Evolutionary conservation across 1,284 basidiomycete genomes (phyloP).

Genomic region (Cutaneotrichosporon sp.): DNA sequence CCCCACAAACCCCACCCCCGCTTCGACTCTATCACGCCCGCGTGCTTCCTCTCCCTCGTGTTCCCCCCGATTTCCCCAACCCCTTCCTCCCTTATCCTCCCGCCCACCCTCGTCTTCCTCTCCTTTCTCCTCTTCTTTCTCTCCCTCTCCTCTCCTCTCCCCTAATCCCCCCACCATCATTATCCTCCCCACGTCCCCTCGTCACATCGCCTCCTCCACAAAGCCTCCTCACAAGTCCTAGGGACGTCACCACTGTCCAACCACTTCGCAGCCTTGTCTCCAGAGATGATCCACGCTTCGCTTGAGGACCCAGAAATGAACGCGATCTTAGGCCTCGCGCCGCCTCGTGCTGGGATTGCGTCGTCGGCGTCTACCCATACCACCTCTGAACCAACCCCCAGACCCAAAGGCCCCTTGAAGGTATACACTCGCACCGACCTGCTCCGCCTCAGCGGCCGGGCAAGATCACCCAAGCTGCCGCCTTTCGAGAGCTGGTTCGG

Average conservation of each 20-base stretch:
- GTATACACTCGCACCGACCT: conserved; percentile 23
- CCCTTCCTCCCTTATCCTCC: too few species aligned
- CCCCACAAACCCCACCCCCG: background rate
- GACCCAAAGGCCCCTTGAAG: conserved; percentile 16
- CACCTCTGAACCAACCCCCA: background rate
- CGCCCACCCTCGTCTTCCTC: background rate
- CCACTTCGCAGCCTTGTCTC: conserved; percentile 47
- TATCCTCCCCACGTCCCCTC: too few species aligned
- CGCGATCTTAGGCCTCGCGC: conserved; percentile 27
- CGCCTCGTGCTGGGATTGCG: background rate
- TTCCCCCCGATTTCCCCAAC: background rate
- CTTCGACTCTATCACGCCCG: background rate
- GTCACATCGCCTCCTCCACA: background rate
- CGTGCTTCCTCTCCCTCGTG: background rate
- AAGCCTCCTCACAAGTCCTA: conserved; percentile 23
- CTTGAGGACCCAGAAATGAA: conserved; percentile 36
- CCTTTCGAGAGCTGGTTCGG: conserved; percentile 27
- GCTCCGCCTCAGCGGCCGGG: conserved; percentile 16
- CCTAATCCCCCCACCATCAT: background rate
- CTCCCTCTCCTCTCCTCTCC: background rate
- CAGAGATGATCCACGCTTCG: conserved; percentile 36
- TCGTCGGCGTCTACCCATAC: conserved; percentile 6
- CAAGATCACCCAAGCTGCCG: conserved; percentile 10
- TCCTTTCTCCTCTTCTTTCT: background rate
- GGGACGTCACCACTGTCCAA: conserved; percentile 39